Evolutionary conservation across 176 grass and related monocot species (phyloP).

Genomic region (Puya raimondii): DNA sequence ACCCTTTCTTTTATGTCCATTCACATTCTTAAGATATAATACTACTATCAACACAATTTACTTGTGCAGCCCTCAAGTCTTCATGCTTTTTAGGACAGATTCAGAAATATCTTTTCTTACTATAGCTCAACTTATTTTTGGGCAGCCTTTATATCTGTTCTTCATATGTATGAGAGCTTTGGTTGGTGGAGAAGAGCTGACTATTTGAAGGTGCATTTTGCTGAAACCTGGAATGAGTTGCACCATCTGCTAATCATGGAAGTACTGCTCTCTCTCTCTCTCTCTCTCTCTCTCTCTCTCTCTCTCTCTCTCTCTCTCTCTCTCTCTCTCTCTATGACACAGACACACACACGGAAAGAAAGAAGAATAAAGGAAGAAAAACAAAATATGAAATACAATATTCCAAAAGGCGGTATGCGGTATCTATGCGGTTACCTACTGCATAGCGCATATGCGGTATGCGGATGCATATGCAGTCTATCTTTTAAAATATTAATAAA

Average conservation of each 20-base stretch:
- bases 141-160: constrained; percentile 93
- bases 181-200: constrained; percentile 84
- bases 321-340: not conserved
- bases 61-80: not conserved
- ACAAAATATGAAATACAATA: too few relatives aligned
- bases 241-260: constrained; percentile 98
- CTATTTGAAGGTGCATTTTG: constrained; percentile 97
- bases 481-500: too few relatives aligned
- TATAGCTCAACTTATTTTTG: not conserved
- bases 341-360: too few relatives aligned
- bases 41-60: too few relatives aligned
- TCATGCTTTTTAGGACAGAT: constrained; percentile 10
- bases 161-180: constrained; percentile 93
- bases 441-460: too few relatives aligned
- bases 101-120: not conserved
- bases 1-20: too few relatives aligned
- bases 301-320: not conserved
- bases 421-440: too few relatives aligned
- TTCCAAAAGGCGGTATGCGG: too few relatives aligned
- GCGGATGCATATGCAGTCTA: too few relatives aligned
- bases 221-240: constrained; percentile 88
- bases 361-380: too few relatives aligned
- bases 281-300: not conserved
- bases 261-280: constrained; percentile 48
- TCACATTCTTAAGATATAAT: too few relatives aligned